A percentile compares a stretch with the other conserved stretches of the same genome.
Evolutionary conservation across 176 grass and related monocot species (phyloP).

Genomic region (Zoysia japonica): DNA sequence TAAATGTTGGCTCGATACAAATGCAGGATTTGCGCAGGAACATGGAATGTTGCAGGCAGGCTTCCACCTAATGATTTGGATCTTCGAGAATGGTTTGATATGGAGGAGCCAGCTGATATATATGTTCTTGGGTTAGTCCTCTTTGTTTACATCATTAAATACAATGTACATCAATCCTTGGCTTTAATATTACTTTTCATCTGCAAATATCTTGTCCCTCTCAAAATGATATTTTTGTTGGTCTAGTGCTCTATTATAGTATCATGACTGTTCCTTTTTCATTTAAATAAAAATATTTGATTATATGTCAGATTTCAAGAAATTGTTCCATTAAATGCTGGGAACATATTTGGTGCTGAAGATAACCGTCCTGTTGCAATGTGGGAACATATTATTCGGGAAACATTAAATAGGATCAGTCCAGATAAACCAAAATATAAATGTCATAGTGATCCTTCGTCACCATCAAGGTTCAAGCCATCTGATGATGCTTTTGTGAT

Average conservation of each 20-base stretch:
- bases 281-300: constrained; percentile 19
- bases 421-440: constrained; percentile 86
- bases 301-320: constrained; percentile 81
- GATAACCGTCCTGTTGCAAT: constrained; percentile 68
- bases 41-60: constrained; percentile 86
- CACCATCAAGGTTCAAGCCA: constrained; percentile 85
- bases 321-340: constrained; percentile 96
- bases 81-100: constrained; percentile 87
- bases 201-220: constrained; percentile 10
- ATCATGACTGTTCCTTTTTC: constrained; percentile 5
- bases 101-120: constrained; percentile 86
- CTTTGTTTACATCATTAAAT: constrained; percentile 18
- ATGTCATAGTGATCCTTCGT: constrained; percentile 83
- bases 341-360: constrained; percentile 96
- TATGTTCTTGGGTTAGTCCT: constrained; percentile 88
- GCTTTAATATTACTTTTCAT: background rate
- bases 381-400: constrained; percentile 85
- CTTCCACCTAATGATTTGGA: constrained; percentile 71
- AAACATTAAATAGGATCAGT: constrained; percentile 81
- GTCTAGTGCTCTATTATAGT: background rate
- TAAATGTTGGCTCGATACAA: constrained; percentile 20
- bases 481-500: constrained; percentile 66
- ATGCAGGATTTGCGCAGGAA: constrained; percentile 75
- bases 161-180: constrained; percentile 11
- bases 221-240: constrained; percentile 1